Evolutionary conservation across 106 monocot genomes (phyloP).

Genomic region (Dendrobium catenatum): DNA sequence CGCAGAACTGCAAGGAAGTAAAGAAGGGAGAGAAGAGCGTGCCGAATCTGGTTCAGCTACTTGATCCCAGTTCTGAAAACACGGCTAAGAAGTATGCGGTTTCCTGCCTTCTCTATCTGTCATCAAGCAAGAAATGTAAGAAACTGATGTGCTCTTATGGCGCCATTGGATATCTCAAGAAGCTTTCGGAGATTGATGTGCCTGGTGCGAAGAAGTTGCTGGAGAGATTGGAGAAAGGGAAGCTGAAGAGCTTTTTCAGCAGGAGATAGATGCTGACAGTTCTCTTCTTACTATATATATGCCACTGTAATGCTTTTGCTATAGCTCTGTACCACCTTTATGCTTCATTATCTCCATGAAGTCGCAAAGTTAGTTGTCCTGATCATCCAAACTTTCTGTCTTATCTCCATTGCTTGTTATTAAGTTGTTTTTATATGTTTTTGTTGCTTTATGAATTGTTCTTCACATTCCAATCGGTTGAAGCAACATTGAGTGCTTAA

Average conservation of each 20-base stretch:
- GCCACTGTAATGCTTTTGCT: not conserved
- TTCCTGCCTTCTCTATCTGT: constrained; percentile 43
- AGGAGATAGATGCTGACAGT: constrained; percentile 31
- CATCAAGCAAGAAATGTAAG: constrained; percentile 57
- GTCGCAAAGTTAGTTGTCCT: too few species aligned
- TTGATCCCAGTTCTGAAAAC: constrained; percentile 56
- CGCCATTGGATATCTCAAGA: constrained; percentile 79
- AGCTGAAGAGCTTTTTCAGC: constrained; percentile 56
- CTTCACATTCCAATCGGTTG: too few species aligned
- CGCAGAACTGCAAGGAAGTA: constrained; percentile 51
- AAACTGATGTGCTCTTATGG: constrained; percentile 72
- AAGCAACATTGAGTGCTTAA: too few species aligned
- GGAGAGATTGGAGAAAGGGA: constrained; percentile 56
- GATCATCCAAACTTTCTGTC: too few species aligned
- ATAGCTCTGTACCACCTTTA: not conserved
- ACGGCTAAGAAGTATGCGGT: constrained; percentile 76
- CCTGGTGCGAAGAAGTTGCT: constrained; percentile 67
- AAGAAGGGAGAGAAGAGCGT: constrained; percentile 66
- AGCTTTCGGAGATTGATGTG: constrained; percentile 73
- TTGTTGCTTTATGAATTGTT: too few species aligned
- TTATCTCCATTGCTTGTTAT: too few species aligned
- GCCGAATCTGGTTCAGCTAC: constrained; percentile 67
- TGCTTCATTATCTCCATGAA: not conserved
- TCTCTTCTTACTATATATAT: not conserved
- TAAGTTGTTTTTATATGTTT: too few species aligned